phyloP scores from a whole-genome alignment of 2,329 filamentous ascomycete species.

The Metarhizium anisopliae region DNA sequence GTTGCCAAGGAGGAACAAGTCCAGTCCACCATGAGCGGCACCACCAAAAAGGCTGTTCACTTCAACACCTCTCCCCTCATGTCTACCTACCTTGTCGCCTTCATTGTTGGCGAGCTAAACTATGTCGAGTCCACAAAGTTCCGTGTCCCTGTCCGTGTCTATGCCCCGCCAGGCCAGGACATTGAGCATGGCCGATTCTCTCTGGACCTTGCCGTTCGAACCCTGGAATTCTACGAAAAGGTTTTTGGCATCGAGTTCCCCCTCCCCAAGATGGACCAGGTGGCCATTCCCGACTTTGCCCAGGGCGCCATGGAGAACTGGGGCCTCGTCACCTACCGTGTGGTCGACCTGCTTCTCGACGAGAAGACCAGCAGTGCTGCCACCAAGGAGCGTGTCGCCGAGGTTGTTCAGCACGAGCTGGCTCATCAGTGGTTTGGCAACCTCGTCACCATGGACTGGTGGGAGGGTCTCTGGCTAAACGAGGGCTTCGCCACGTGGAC shows the following conservation, averaged over 20 bases:
- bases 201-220: constrained; percentile 78
- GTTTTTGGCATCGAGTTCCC: constrained; percentile 60
- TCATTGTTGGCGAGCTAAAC: constrained; percentile 89
- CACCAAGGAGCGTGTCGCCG: constrained; percentile 85
- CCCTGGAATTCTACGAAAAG: constrained; percentile 90
- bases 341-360: constrained; percentile 74
- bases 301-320: constrained; percentile 98
- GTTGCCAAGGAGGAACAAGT: constrained; percentile 71
- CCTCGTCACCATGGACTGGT: constrained; percentile 96
- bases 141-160: constrained; percentile 87
- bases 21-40: constrained; percentile 15
- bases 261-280: constrained; percentile 44
- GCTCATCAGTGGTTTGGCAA: constrained; percentile 99
- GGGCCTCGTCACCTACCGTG: constrained; percentile 90
- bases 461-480: constrained; percentile 96
- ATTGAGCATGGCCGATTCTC: constrained; percentile 90
- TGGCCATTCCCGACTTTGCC: constrained; percentile 91
- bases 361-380: constrained; percentile 85
- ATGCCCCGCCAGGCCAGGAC: constrained; percentile 80
- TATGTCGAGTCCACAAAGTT: constrained; percentile 89
- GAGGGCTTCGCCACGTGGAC: constrained; percentile 66
- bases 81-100: constrained; percentile 93
- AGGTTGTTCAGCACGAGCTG: constrained; percentile 93
- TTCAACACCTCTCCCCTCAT: constrained; percentile 90
- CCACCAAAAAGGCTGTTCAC: constrained; percentile 67